These are phyloP conservation scores for Stephania japonica DNA, from an alignment of 164 flowering plant genomes.

Conservation along the genomic window DNA sequence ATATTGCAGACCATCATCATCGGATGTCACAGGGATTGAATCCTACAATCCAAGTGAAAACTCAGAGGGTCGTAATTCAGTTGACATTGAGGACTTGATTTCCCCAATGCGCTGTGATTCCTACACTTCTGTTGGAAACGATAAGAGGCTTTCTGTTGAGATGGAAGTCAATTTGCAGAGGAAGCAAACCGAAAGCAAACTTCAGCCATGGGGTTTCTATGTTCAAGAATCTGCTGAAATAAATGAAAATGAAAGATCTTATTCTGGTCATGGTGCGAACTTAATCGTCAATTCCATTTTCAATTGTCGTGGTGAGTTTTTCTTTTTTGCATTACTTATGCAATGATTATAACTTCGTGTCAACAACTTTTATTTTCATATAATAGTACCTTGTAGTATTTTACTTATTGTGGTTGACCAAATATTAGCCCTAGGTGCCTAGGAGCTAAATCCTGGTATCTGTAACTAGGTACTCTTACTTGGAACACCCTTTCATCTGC, in stretches of 20 bases:
- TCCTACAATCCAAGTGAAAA: conserved; percentile 13
- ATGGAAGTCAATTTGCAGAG: conserved; percentile 14
- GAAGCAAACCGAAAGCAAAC: conserved; percentile 10
- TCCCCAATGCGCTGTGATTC: conserved; percentile 25
- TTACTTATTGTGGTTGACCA: neutral
- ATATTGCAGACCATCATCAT: conserved; percentile 12
- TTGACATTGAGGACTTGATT: conserved; percentile 21
- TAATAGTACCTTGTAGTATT: neutral
- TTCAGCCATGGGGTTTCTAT: conserved; percentile 23
- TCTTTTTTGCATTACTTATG: neutral
- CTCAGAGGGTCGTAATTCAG: conserved; percentile 25
- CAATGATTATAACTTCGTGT: neutral
- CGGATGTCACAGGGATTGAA: conserved; percentile 22
- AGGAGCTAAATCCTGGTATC: neutral
- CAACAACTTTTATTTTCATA: neutral
- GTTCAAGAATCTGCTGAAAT: conserved; percentile 31
- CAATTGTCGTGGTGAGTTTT: conserved; percentile 40
- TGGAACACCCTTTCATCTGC: neutral
- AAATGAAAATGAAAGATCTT: conserved; percentile 17
- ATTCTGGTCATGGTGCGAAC: conserved; percentile 15
- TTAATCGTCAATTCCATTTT: conserved; percentile 29
- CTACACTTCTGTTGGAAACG: conserved; percentile 46
- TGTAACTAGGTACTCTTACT: neutral
- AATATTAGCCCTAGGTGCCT: neutral
- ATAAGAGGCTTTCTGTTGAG: conserved; percentile 17